Conservation (phyloP, 2,329 filamentous ascomycete species). For the Scolecobasidium constrictum region DNA sequence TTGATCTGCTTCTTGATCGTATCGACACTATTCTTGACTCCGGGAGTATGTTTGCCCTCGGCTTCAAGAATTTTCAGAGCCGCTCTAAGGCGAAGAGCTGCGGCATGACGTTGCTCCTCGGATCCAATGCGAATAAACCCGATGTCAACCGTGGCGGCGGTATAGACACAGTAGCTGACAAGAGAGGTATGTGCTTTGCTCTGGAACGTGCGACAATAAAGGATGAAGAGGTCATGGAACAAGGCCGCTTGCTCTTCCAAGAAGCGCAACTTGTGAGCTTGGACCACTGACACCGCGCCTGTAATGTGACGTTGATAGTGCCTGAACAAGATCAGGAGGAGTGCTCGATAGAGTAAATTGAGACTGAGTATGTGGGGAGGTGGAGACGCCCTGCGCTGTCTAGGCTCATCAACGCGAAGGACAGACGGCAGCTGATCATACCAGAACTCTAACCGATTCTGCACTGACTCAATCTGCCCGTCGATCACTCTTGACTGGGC, state of each 20-base stretch:
- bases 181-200: background rate
- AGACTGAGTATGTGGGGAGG: background rate
- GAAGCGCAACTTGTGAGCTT: background rate
- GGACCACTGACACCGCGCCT: background rate
- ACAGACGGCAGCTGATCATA: background rate
- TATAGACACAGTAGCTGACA: background rate
- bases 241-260: background rate
- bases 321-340: constrained; percentile 1
- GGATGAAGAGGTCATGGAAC: background rate
- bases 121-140: background rate
- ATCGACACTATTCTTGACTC: background rate
- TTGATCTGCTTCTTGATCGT: background rate
- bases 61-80: background rate
- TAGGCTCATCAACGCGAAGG: background rate
- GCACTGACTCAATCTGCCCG: background rate
- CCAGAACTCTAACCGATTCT: background rate
- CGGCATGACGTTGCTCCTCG: background rate
- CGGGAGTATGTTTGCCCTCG: background rate
- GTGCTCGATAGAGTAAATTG: background rate
- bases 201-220: background rate
- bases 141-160: background rate
- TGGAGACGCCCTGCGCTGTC: background rate
- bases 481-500: background rate
- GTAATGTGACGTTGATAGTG: background rate
- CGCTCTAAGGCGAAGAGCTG: background rate